phyloP scores from a whole-genome alignment of 306 rosid genomes.

The Carpinus viminea region DNA sequence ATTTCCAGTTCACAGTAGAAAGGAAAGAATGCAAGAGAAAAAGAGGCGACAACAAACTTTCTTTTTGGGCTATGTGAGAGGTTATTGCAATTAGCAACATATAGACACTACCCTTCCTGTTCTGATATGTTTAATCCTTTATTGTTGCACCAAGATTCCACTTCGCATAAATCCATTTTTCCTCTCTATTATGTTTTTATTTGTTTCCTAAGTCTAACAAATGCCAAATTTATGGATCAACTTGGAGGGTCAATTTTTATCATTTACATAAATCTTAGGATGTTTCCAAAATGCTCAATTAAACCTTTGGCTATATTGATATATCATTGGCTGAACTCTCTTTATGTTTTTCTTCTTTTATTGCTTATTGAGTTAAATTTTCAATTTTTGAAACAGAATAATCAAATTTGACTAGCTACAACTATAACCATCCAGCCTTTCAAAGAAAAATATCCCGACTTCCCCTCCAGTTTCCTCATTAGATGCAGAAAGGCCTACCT shows the following conservation, averaged over 20 bases:
- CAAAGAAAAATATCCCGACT: neutral
- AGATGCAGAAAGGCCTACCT: constrained; percentile 51
- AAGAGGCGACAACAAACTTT: neutral
- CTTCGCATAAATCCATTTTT: neutral
- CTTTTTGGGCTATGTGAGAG: neutral
- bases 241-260: neutral
- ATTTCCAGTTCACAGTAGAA: neutral
- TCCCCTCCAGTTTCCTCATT: neutral
- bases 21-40: constrained; percentile 2
- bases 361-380: neutral
- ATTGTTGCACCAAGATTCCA: neutral
- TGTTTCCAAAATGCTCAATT: neutral
- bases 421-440: neutral
- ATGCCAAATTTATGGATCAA: neutral
- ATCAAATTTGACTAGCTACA: neutral
- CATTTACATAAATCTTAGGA: neutral
- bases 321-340: neutral
- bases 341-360: neutral
- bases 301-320: neutral
- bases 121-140: neutral
- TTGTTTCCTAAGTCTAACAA: neutral
- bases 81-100: neutral
- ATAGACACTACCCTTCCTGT: neutral
- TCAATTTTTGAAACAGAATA: neutral
- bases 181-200: neutral